A percentile compares a stretch with the other conserved stretches of the same genome.
Evolutionary conservation across 139 green algal genomes (phyloP).

Genomic region (Chlorella sorokiniana): DNA sequence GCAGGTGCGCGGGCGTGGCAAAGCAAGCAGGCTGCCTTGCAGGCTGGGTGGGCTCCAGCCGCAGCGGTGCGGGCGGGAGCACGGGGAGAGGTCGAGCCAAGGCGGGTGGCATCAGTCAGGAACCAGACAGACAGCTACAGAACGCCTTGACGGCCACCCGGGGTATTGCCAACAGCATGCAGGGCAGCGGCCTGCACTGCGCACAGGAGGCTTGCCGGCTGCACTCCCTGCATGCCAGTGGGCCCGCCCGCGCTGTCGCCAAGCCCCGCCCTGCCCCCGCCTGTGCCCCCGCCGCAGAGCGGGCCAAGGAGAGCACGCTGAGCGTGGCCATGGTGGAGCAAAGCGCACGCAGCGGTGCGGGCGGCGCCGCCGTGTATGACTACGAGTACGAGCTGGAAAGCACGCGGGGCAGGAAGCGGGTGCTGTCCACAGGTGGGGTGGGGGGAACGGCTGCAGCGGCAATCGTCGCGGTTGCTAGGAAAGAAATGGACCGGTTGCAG

Average conservation of each 20-base stretch:
- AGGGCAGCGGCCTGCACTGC: too few relatives aligned
- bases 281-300: constrained; percentile 14
- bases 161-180: too few relatives aligned
- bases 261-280: not conserved
- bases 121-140: too few relatives aligned
- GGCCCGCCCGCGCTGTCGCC: not conserved
- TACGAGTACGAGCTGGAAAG: constrained; percentile 84
- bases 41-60: not conserved
- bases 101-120: too few relatives aligned
- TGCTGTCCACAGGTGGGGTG: constrained; percentile 61
- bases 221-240: too few relatives aligned
- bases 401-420: constrained; percentile 77
- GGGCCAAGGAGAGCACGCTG: constrained; percentile 73
- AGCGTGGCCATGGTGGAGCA: constrained; percentile 50
- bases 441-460: too few relatives aligned
- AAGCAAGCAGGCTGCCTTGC: too few relatives aligned
- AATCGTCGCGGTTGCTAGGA: constrained; percentile 61
- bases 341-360: constrained; percentile 7
- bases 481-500: too few relatives aligned
- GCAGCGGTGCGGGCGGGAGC: too few relatives aligned
- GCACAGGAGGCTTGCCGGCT: too few relatives aligned
- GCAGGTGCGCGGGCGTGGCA: constrained; percentile 48
- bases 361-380: constrained; percentile 42
- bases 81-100: too few relatives aligned
- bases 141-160: too few relatives aligned